phyloP scores from a whole-genome alignment of 805 yeast genomes.

The Cyberlindnera maclurae region DNA sequence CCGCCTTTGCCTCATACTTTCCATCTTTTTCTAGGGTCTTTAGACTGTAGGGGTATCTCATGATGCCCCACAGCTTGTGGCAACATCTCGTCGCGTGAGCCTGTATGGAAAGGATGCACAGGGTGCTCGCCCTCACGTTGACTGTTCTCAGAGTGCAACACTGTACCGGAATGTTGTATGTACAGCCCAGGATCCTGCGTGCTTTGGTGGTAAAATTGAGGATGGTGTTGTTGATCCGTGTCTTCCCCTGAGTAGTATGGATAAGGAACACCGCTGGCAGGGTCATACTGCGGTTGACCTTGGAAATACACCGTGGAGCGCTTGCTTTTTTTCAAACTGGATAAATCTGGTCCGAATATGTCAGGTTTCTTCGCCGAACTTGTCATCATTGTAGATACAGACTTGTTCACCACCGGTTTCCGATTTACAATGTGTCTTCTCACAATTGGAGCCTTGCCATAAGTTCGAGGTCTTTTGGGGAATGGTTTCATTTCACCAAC shows the following conservation, averaged over 20 bases:
- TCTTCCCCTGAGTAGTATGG: not conserved
- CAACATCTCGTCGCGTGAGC: not conserved
- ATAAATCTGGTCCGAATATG: slow-evolving; percentile 1
- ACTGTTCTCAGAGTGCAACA: not conserved
- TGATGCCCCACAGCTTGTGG: not conserved
- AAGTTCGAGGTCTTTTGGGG: too few relatives aligned
- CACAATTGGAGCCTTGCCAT: too few relatives aligned
- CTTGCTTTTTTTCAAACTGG: slow-evolving; percentile 5
- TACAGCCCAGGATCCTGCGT: slow-evolving; percentile 3
- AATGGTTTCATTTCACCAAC: too few relatives aligned
- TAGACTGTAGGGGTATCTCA: too few relatives aligned
- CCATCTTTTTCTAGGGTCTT: not conserved
- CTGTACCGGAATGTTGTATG: not conserved
- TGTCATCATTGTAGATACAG: too few relatives aligned
- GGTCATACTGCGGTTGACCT: too few relatives aligned
- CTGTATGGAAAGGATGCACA: too few relatives aligned
- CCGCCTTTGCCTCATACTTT: not conserved
- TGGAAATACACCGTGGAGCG: not conserved
- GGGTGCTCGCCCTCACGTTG: too few relatives aligned
- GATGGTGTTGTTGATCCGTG: not conserved
- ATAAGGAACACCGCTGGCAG: too few relatives aligned
- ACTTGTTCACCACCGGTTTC: too few relatives aligned
- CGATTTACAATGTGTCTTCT: too few relatives aligned
- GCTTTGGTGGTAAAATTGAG: not conserved
- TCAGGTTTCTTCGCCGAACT: not conserved